Evolutionary conservation across 805 yeast genomes (phyloP).

Genomic region (Sugiyamaella chiloensis): DNA sequence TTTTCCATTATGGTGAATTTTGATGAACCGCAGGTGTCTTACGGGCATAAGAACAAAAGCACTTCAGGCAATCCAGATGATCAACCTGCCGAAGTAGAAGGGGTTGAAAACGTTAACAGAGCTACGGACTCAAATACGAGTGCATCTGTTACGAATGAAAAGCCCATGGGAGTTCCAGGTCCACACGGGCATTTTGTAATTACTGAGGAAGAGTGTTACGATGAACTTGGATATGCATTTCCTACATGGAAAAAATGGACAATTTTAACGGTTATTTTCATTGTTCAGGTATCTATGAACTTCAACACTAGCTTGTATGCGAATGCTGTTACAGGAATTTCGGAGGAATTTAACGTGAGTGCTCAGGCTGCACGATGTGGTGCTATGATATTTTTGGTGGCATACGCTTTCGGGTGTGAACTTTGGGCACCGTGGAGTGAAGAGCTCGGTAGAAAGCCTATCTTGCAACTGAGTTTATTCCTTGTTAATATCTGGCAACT

Average conservation of each 20-base stretch:
- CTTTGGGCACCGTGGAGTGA: slow-evolving; percentile 53
- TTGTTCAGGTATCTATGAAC: slow-evolving; percentile 42
- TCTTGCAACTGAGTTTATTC: slow-evolving; percentile 44
- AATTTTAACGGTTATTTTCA: slow-evolving; percentile 37
- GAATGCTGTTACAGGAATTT: slow-evolving; percentile 41
- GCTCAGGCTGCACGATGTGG: slow-evolving; percentile 48
- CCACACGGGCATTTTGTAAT: slow-evolving; percentile 15
- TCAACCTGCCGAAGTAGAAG: not conserved
- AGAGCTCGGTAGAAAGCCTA: slow-evolving; percentile 48
- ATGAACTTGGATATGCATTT: slow-evolving; percentile 36
- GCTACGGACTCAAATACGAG: not conserved
- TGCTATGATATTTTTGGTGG: slow-evolving; percentile 48
- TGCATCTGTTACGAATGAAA: not conserved
- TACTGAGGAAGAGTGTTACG: slow-evolving; percentile 38
- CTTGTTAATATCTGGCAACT: slow-evolving; percentile 44
- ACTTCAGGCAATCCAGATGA: not conserved
- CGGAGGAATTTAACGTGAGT: slow-evolving; percentile 42
- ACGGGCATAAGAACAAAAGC: not conserved
- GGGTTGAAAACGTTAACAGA: not conserved
- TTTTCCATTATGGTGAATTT: not conserved
- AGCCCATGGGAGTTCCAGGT: slow-evolving; percentile 5
- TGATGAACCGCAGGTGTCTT: not conserved
- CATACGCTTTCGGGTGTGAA: slow-evolving; percentile 56
- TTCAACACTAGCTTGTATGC: slow-evolving; percentile 39
- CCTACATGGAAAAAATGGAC: slow-evolving; percentile 37